Base-by-base conservation (phyloP, 352 stramenopile species). In the Phytophthora boehmeriae region DNA sequence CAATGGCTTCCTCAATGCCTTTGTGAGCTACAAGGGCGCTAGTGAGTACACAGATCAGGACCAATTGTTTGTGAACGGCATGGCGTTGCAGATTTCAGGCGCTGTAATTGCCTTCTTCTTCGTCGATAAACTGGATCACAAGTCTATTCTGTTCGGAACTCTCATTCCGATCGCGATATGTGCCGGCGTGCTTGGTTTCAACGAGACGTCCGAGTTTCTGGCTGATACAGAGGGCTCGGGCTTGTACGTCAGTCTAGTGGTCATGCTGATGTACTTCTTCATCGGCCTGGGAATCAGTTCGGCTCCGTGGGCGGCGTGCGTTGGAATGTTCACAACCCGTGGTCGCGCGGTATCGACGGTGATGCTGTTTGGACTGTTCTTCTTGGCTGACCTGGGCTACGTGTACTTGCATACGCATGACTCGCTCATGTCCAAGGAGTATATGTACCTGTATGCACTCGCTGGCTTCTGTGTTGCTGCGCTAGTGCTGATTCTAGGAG, bases 181-280 rank as follows among this genome's bases (percentile, higher is more conserved):
- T 25, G 69, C 71, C 16, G 78, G 71, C 34, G 48, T 81, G 8
- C 38, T 93, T 13, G 83, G 79, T 44, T 85, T 89, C 38, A 83
- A 92, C 63, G 80, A 89, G 42, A 73, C 55, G 20, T 86, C 75
- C 0, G 46, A 70, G 14, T 67, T 83, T 30, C 60, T 90, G 1
- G 58, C 74, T 25, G 59, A 74, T 25, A 63, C 50, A 2, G 63
- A 74, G 19, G 73, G 78, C 23, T 77, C 70, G 1, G 75, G 66
- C 6, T 38, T 90, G 51, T 90, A 88, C 59, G 67, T 84, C 25
- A 82, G 68, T 46, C 57, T 91, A 19, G 69, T 91, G 3, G 59
- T 76, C 34, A 82, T 88, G 57, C 47, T 90, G 38, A 79, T 86
- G 68, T 93, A 86, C 78, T 91, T 93, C 44, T 89, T 93, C 71